Evolutionary conservation across 805 yeast species (phyloP).

Genomic region (Blastobotrys mokoenaii): DNA sequence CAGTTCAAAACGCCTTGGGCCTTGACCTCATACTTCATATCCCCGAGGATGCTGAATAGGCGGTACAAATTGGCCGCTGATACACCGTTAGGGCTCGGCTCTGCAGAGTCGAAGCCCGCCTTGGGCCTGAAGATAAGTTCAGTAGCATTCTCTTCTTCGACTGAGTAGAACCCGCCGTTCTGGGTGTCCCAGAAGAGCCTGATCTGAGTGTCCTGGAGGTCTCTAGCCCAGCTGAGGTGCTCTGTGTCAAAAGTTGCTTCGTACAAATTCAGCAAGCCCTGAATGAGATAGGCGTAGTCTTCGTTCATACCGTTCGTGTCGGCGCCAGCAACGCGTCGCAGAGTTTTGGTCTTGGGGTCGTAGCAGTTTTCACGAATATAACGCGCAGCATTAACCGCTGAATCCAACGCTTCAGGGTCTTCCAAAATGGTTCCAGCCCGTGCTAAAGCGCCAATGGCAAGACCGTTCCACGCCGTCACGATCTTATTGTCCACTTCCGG

Average conservation of each 20-base stretch:
- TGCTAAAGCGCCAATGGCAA: constrained; percentile 31
- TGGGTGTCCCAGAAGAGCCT: constrained; percentile 27
- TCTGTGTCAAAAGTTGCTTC: constrained; percentile 24
- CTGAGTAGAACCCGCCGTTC: constrained; percentile 27
- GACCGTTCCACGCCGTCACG: constrained; percentile 31
- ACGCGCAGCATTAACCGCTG: constrained; percentile 23
- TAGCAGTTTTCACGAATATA: constrained; percentile 19
- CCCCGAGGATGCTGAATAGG: constrained; percentile 14
- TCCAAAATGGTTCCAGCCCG: constrained; percentile 21
- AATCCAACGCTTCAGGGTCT: constrained; percentile 15
- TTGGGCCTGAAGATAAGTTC: constrained; percentile 30
- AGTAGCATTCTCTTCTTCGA: constrained; percentile 15
- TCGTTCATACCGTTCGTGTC: constrained; percentile 25
- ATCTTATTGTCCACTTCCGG: constrained; percentile 30
- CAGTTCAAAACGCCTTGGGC: constrained; percentile 14
- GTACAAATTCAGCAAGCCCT: constrained; percentile 30
- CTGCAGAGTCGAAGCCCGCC: constrained; percentile 29
- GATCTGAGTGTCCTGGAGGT: constrained; percentile 27
- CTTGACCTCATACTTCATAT: constrained; percentile 8
- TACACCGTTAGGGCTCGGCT: constrained; percentile 32
- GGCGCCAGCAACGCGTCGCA: constrained; percentile 18
- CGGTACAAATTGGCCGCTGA: constrained; percentile 26
- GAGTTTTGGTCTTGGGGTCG: constrained; percentile 12
- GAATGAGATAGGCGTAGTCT: constrained; percentile 30
- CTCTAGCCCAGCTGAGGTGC: constrained; percentile 25